phyloP scores from a whole-genome alignment of 1,284 basidiomycete species.

The Apiotrichum gamsii region DNA sequence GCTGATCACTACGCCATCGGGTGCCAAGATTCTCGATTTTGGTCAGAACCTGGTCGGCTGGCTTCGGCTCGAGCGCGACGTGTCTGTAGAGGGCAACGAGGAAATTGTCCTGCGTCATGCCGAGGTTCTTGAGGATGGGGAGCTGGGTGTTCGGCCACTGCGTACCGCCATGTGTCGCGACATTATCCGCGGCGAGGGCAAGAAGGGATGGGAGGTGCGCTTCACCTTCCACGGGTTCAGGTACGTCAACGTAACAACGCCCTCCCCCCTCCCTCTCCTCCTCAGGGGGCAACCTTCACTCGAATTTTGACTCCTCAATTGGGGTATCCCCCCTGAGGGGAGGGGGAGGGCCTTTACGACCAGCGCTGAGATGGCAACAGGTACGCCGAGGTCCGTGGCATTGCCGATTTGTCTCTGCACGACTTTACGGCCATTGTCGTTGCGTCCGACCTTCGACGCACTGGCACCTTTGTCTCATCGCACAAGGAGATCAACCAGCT shows the following conservation, averaged over 20 bases:
- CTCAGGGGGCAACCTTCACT: too few species aligned
- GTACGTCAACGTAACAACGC: conserved; percentile 8
- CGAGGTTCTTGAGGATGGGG: conserved; percentile 34
- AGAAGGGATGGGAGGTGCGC: conserved; percentile 28
- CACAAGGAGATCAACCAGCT: conserved; percentile 27
- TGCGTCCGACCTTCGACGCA: conserved; percentile 23
- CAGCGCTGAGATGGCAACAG: background rate
- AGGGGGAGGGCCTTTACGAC: too few species aligned
- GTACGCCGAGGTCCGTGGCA: conserved; percentile 16
- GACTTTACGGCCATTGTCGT: conserved; percentile 26
- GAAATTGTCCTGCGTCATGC: conserved; percentile 21
- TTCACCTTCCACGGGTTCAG: conserved; percentile 42
- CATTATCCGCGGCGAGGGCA: conserved; percentile 19
- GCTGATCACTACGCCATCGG: conserved; percentile 28
- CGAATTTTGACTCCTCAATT: too few species aligned
- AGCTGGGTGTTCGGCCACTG: conserved; percentile 31
- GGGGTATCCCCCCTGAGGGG: too few species aligned
- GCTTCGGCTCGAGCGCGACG: conserved; percentile 16
- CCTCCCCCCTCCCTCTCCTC: too few species aligned
- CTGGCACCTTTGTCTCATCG: conserved; percentile 27
- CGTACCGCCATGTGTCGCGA: conserved; percentile 21
- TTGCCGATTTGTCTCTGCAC: conserved; percentile 3
- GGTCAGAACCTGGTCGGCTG: conserved; percentile 40
- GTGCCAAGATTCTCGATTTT: conserved; percentile 35
- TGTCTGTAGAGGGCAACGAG: conserved; percentile 3